Base-by-base conservation (phyloP, 192 early-diverging fungal genomes). In the Coemansia sp. region DNA sequence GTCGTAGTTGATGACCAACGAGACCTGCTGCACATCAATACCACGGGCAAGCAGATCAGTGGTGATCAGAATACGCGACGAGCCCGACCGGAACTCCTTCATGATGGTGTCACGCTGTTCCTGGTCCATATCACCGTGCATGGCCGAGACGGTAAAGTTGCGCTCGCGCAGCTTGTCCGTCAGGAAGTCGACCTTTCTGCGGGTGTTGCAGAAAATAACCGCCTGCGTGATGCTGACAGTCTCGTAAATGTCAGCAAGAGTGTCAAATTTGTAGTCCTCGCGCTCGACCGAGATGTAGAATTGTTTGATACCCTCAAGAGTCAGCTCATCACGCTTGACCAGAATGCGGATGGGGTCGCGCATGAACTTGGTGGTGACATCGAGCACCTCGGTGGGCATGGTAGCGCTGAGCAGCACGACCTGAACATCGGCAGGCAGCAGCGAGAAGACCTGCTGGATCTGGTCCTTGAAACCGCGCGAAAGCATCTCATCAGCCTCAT, bases 81-180 rank as follows among this genome's bases (percentile, higher is more conserved):
- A 93, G 37, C 94, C 94, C 41, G 89, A 91, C 58, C 95, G 89
- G 95, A 99, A 99, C 83, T 97, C 96, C 84, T 95, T 92, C 96
- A 99, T 98, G 71, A 99, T 97, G 55, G 87, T 84, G 57, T 94
- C 89, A 80, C 97, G 93, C 82, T 98, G 91, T 49, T 78, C 64
- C 81, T 98, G 95, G 59, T 91, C 90, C 97, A 99, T 97, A 54
- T 99, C 97, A 76, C 96, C 95, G 87, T 99, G 96, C 89, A 99
- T 93, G 71, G 95, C 92, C 46, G 94, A 94, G 58, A 98, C 95
- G 58, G 95, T 96, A 81, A 98, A 97, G 66, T 90, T 87, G 54
- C 87, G 81, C 57, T 83, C 84, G 60, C 84, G 86, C 75, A 98
- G 88, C 81, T 98, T 92, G 71, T 99, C 96, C 57, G 96, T 98